Evolutionary conservation across 1,139 yeast genomes (phyloP).

Genomic region (Nematodospora anomalae): DNA sequence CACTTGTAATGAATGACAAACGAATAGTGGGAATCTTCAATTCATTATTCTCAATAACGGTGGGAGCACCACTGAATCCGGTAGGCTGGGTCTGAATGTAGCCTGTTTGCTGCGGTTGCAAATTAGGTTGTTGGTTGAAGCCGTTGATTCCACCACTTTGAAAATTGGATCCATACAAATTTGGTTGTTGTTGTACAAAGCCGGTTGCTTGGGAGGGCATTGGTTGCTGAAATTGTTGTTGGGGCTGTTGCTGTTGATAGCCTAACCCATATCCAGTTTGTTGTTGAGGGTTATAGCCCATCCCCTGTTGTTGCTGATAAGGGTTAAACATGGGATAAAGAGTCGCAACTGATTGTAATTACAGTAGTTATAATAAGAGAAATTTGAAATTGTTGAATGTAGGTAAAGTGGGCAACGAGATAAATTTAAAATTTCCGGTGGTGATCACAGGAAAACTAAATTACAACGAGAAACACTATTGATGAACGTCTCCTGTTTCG

Average conservation of each 20-base stretch:
- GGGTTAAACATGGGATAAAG: slow-evolving; percentile 43
- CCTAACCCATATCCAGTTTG: slow-evolving; percentile 27
- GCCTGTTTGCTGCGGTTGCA: slow-evolving; percentile 33
- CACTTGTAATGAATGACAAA: slow-evolving; percentile 78
- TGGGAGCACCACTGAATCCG: slow-evolving; percentile 31
- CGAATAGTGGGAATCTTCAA: slow-evolving; percentile 65
- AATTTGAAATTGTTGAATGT: too few relatives aligned
- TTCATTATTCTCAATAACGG: slow-evolving; percentile 35
- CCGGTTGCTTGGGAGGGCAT: slow-evolving; percentile 18
- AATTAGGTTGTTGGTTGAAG: slow-evolving; percentile 28
- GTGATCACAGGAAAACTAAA: too few relatives aligned
- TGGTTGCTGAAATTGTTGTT: slow-evolving; percentile 9
- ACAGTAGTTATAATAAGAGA: too few relatives aligned
- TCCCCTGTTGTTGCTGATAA: slow-evolving; percentile 34
- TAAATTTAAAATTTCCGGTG: too few relatives aligned
- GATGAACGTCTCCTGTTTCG: too few relatives aligned
- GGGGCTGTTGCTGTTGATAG: slow-evolving; percentile 21
- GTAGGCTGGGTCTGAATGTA: slow-evolving; percentile 40
- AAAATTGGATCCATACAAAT: slow-evolving; percentile 14
- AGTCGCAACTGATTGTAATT: not conserved
- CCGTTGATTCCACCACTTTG: slow-evolving; percentile 19
- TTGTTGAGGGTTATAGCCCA: slow-evolving; percentile 25
- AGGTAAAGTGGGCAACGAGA: too few relatives aligned
- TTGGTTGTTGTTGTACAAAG: slow-evolving; percentile 20
- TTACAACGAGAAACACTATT: too few relatives aligned